These are phyloP conservation scores for Lentinula raphanica DNA, from an alignment of 768 basidiomycete genomes.

Conservation along the genomic window DNA sequence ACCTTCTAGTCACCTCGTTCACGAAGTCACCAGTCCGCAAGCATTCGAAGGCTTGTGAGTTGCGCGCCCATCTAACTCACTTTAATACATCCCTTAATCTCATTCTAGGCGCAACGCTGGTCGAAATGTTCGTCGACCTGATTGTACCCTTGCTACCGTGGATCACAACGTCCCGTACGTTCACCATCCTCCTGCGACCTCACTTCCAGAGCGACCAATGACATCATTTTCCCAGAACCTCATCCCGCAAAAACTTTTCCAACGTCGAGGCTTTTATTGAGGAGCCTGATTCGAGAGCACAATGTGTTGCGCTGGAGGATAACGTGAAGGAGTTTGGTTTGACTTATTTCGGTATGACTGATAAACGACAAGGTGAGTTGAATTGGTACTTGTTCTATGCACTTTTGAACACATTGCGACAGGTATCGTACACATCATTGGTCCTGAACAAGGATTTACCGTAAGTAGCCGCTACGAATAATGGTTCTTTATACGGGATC, in stretches of 20 bases:
- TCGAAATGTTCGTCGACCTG: constrained; percentile 74
- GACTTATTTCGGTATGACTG: constrained; percentile 88
- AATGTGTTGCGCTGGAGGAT: constrained; percentile 78
- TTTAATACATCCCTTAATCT: constrained; percentile 8
- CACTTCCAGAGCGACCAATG: background rate
- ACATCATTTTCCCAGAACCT: constrained; percentile 43
- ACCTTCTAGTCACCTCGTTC: constrained; percentile 53
- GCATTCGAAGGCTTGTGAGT: constrained; percentile 83
- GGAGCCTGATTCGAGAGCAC: constrained; percentile 81
- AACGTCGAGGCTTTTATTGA: constrained; percentile 68
- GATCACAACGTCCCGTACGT: constrained; percentile 86
- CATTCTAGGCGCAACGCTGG: constrained; percentile 59
- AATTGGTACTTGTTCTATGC: background rate
- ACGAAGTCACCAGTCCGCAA: constrained; percentile 93
- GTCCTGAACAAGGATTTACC: constrained; percentile 92
- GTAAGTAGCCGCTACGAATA: constrained; percentile 27
- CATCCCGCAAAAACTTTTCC: constrained; percentile 70
- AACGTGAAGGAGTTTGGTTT: constrained; percentile 90
- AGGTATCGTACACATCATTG: constrained; percentile 88
- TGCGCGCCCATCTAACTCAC: background rate
- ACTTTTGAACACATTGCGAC: constrained; percentile 3
- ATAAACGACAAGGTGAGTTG: constrained; percentile 72
- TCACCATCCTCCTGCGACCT: background rate
- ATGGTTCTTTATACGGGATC: background rate
- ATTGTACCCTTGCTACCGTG: constrained; percentile 85